Conservation (phyloP, 2,329 filamentous ascomycete species). For the Erysiphe neolycopersici region DNA sequence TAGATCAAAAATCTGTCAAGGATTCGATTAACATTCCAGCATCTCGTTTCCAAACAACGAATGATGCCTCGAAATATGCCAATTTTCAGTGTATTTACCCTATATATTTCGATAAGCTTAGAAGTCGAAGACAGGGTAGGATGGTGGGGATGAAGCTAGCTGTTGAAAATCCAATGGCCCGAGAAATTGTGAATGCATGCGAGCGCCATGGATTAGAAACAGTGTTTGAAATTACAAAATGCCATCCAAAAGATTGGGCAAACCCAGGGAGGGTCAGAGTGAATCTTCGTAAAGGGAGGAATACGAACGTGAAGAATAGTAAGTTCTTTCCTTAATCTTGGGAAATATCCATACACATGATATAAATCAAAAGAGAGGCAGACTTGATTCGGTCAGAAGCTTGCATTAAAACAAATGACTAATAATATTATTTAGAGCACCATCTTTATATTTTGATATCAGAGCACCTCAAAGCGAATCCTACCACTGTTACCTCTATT, state of each 20-base stretch:
- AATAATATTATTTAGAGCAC: slow-evolving; percentile 29
- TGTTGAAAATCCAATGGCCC: slow-evolving; percentile 61
- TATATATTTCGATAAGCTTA: slow-evolving; percentile 67
- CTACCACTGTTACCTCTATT: slow-evolving; percentile 45
- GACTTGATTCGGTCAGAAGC: too few relatives aligned
- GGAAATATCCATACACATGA: too few relatives aligned
- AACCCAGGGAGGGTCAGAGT: slow-evolving; percentile 83
- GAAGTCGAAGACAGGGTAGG: slow-evolving; percentile 52
- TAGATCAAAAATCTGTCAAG: slow-evolving; percentile 10
- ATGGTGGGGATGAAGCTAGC: slow-evolving; percentile 48
- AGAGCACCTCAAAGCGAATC: slow-evolving; percentile 47
- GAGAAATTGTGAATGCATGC: slow-evolving; percentile 73
- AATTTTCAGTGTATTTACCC: slow-evolving; percentile 80
- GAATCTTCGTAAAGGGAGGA: slow-evolving; percentile 34
- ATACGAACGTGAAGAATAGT: slow-evolving; percentile 35
- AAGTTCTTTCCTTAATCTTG: slow-evolving; percentile 10
- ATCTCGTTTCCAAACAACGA: slow-evolving; percentile 15
- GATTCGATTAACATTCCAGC: slow-evolving; percentile 11
- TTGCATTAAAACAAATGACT: not conserved
- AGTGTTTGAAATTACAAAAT: slow-evolving; percentile 73
- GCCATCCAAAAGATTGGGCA: slow-evolving; percentile 89
- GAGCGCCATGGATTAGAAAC: slow-evolving; percentile 41
- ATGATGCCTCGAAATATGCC: slow-evolving; percentile 33
- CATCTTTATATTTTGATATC: slow-evolving; percentile 67
- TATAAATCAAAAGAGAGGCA: too few relatives aligned